Conservation (phyloP, 140 eudicot species). For the Bidens hawaiensis region DNA sequence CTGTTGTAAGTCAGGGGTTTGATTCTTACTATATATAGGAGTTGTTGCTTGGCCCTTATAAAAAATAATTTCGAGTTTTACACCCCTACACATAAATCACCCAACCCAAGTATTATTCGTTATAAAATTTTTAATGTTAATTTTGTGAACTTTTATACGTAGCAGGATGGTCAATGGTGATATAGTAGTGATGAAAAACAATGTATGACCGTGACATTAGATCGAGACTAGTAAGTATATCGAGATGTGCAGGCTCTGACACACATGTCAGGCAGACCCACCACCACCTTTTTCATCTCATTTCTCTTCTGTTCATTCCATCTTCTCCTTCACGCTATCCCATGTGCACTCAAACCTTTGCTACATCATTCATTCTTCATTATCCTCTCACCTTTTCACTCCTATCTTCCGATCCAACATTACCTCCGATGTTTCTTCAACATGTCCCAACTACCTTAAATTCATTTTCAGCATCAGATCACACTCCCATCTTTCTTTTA, state of each 20-base stretch:
- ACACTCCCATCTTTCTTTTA: not conserved
- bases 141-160: too few relatives aligned
- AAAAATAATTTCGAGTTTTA: too few relatives aligned
- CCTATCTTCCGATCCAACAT: constrained; percentile 27
- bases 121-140: too few relatives aligned
- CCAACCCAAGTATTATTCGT: too few relatives aligned
- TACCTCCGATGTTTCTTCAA: constrained; percentile 12
- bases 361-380: too few relatives aligned
- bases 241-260: constrained; percentile 28
- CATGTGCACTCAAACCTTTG: constrained; percentile 25
- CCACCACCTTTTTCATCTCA: not conserved
- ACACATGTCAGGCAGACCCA: too few relatives aligned
- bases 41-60: too few relatives aligned
- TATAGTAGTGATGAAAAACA: too few relatives aligned
- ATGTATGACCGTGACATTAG: not conserved
- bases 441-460: constrained; percentile 18
- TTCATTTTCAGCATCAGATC: not conserved
- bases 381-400: not conserved
- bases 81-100: too few relatives aligned
- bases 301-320: constrained; percentile 1
- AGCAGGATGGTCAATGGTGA: too few relatives aligned
- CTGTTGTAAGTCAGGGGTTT: too few relatives aligned
- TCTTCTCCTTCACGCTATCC: constrained; percentile 1
- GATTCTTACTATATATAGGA: too few relatives aligned
- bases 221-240: not conserved